These are phyloP conservation scores for Phytophthora citricola DNA, from an alignment of 352 stramenopile species.

Conservation along the genomic window DNA sequence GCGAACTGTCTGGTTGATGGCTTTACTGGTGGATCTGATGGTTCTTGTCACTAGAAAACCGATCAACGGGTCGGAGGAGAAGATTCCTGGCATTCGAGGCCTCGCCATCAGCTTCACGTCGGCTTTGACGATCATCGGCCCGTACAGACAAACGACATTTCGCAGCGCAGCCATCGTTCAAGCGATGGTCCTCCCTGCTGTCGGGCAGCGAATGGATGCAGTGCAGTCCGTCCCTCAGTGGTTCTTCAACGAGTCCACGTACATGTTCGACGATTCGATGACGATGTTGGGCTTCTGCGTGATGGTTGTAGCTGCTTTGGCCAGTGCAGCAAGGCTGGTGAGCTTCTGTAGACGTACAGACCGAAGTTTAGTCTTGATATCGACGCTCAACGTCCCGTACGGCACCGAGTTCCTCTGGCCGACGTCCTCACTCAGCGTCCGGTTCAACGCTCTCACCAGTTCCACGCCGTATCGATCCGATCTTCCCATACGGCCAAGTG, in stretches of 20 bases:
- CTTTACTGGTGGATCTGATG: constrained; percentile 36
- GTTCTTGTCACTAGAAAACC: constrained; percentile 22
- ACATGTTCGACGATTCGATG: constrained; percentile 20
- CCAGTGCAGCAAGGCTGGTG: constrained; percentile 1
- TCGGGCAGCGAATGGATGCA: constrained; percentile 4
- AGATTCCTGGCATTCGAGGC: constrained; percentile 37
- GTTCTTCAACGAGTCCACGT: constrained; percentile 22
- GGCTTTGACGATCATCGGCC: constrained; percentile 38
- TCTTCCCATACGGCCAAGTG: not conserved
- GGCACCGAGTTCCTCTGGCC: constrained; percentile 27
- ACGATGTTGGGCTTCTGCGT: constrained; percentile 25
- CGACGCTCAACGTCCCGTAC: constrained; percentile 8
- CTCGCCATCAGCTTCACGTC: constrained; percentile 45
- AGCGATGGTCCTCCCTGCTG: not conserved
- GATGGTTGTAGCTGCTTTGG: constrained; percentile 1
- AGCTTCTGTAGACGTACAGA: not conserved
- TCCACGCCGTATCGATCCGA: not conserved
- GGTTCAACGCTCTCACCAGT: constrained; percentile 20
- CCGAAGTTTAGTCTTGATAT: constrained; percentile 10
- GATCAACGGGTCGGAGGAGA: constrained; percentile 10
- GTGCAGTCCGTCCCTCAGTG: constrained; percentile 5
- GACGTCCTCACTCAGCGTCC: constrained; percentile 21
- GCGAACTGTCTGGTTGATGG: constrained; percentile 53
- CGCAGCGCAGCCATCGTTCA: constrained; percentile 1
- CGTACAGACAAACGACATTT: constrained; percentile 32